Evolutionary conservation across 1,139 yeast genomes (phyloP).

Genomic region (Zygoascus hellenicus): DNA sequence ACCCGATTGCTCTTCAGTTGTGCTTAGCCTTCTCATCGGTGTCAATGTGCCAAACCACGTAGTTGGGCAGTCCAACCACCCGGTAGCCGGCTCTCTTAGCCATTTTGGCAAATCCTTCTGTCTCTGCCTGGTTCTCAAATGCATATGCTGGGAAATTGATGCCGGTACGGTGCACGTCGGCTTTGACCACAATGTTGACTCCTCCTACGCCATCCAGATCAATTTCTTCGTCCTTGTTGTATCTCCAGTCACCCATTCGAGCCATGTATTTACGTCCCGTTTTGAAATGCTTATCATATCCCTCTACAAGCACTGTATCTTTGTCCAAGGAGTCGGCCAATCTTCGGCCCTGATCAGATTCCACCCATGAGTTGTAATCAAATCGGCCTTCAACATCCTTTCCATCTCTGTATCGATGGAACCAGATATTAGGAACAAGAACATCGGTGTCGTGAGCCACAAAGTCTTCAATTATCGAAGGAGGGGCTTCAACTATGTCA

Average conservation of each 20-base stretch:
- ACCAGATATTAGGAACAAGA: constrained; percentile 85
- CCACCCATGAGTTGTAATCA: constrained; percentile 86
- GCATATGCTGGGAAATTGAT: constrained; percentile 87
- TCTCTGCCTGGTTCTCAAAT: constrained; percentile 84
- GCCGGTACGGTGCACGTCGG: constrained; percentile 75
- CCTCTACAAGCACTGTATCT: constrained; percentile 87
- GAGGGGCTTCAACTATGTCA: constrained; percentile 80
- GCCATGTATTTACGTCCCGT: constrained; percentile 86
- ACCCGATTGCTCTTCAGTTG: neutral
- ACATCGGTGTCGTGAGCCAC: constrained; percentile 74
- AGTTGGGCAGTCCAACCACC: constrained; percentile 86
- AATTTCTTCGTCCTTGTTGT: constrained; percentile 58
- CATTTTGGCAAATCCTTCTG: constrained; percentile 86
- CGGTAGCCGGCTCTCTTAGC: constrained; percentile 70
- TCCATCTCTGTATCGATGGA: constrained; percentile 70
- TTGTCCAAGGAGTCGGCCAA: constrained; percentile 63
- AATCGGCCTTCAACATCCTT: constrained; percentile 76
- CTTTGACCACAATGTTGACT: constrained; percentile 77
- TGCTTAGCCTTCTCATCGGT: constrained; percentile 23
- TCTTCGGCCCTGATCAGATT: constrained; percentile 62
- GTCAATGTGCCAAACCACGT: constrained; percentile 63
- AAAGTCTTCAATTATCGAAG: constrained; percentile 68
- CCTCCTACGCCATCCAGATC: constrained; percentile 90
- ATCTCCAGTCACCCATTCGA: constrained; percentile 58
- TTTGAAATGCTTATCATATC: constrained; percentile 74